Base-by-base conservation (phyloP, 2,329 filamentous ascomycete genomes). In the Conoideocrella luteorostrata region DNA sequence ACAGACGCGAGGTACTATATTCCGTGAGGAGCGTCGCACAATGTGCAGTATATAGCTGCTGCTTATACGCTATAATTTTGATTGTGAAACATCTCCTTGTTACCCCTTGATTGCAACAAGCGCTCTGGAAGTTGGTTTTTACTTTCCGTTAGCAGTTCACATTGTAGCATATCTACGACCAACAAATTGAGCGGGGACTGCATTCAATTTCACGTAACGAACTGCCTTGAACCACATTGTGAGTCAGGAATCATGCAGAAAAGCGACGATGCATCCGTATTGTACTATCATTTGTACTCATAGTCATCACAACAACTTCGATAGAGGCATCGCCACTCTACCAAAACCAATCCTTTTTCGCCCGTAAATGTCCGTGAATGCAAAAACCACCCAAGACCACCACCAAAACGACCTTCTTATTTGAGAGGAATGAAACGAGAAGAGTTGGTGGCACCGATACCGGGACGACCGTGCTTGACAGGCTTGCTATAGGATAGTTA, bases 371-470 rank as follows among this genome's bases (percentile, higher is more conserved):
- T 71, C 72, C 73, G 67, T 75, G 70, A 75, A 77, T 76, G 72
- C 72, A 74, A 68, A 67, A 70, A 72, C 68, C 69, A 68, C 70
- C 67, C 50, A 63, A 65, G 64, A 67, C 67, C 64, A 63, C 33
- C 44, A 47, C 42, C 45, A 39, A 33, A 45, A 47, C 64, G 66
- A 62, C 65, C 75, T 80, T 93, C 76, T 82, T 96, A 97, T 82
- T 98, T 98, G 74, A 98, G 86, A 74, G 93, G 93, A 81, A 98
- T 98, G 86, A 98, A 98, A 84, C 93, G 89, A 74, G 93, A 98
- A 79, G 91, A 97, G 87, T 98, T 90, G 63, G 93, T 98, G 67
- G 93, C 93, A 94, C 93, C 93, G 68, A 98, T 98, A 97, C 93
- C 93, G 68, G 93, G 93, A 75, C 93, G 82, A 84, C 93, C 93